Evolutionary conservation across 2,329 filamentous ascomycete species (phyloP).

Genomic region (Aspergillus sp.): DNA sequence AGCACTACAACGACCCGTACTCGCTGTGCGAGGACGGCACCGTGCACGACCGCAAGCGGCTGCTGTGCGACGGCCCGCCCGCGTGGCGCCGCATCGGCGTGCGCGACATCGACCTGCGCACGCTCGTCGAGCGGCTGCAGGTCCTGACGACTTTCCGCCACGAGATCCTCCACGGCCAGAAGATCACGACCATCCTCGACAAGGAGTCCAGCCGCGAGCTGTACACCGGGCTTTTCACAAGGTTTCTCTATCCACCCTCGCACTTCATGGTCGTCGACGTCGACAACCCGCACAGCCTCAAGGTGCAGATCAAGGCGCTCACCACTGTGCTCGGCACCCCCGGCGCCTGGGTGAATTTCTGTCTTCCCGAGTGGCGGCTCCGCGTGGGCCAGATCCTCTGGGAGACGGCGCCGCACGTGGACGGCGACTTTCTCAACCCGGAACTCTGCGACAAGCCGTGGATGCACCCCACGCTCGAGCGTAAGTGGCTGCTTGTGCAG

Average conservation of each 20-base stretch:
- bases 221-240: constrained; percentile 34
- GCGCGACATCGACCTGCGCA: constrained; percentile 33
- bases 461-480: constrained; percentile 35
- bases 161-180: constrained; percentile 29
- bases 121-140: constrained; percentile 34
- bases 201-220: constrained; percentile 30
- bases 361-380: constrained; percentile 45
- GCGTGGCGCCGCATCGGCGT: constrained; percentile 44
- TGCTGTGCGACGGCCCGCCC: constrained; percentile 36
- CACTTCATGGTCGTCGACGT: constrained; percentile 21
- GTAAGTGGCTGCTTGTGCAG: constrained; percentile 55
- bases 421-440: constrained; percentile 30
- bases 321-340: constrained; percentile 41
- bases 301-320: constrained; percentile 46
- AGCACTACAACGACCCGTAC: constrained; percentile 33
- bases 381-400: constrained; percentile 46
- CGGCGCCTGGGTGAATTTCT: constrained; percentile 49
- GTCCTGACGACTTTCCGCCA: constrained; percentile 32
- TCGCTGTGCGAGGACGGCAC: constrained; percentile 34
- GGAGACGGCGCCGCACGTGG: constrained; percentile 35
- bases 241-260: constrained; percentile 37
- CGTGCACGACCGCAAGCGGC: constrained; percentile 32
- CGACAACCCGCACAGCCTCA: constrained; percentile 33
- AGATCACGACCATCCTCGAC: constrained; percentile 35
- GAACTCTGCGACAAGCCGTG: constrained; percentile 19